Evolutionary conservation across 306 rosid species (phyloP), one percentile per base, ranked within the genome.

Genomic region (Cucumis melo): DNA sequence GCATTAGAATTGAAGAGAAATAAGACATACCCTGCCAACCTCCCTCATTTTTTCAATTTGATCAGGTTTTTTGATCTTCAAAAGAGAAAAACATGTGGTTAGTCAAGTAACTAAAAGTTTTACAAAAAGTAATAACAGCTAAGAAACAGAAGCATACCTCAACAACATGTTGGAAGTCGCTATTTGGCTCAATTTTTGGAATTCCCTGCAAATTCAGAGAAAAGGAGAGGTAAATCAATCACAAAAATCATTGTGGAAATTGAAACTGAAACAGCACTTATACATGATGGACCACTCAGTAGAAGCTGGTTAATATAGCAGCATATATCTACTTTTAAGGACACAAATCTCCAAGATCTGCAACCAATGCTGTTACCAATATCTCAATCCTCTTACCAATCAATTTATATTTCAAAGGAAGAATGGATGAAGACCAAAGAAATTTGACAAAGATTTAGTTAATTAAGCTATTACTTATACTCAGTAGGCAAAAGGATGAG

Each of bases 11-110:
- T 23, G 38, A 46, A 61, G 34, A 27, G 53, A 61, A 61, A 17
- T 10, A 63, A 29, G 41, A 80, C 95, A 84, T 76, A 91, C 98
- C 57, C 81, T 84, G 78, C 95, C 90, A 24, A 91, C 78, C 87
- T 90, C 96, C 84, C 90, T 90, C 99, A 94, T 91, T 82, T 85
- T 85, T 86, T 85, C 84, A 56, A 94, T 91, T 85, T 79, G 93
- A 66, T 86, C 89, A 3, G 84, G 85, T 55, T 91, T 84, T 83
- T 94, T 94, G 83, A 94, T 88, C 98, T 94, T 68, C 91, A 77
- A 36, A 75, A 77, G 11, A 65, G 83, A 76, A 17, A 73, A 61
- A 24, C 58, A 66, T 55, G 38, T 12, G 53, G 36, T 68, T 74
- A 15, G 39, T 41, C 62, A 10, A 73, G 19, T 17, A 29, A 73